Conservation (phyloP, 1,284 basidiomycete genomes). For the Pyrrhoderma noxium region DNA sequence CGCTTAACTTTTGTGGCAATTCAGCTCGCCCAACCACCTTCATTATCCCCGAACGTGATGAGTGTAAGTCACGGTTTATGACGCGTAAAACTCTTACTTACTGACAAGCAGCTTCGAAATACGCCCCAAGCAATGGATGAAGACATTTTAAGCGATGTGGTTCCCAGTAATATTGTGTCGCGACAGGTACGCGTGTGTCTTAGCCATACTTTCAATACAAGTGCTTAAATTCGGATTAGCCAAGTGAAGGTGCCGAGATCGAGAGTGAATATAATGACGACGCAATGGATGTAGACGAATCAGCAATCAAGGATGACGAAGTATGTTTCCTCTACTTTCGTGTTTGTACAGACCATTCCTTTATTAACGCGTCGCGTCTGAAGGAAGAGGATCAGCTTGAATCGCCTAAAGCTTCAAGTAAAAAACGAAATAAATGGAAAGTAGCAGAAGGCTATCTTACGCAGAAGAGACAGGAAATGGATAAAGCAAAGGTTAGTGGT, state of each 20-base stretch:
- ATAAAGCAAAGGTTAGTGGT: conserved; percentile 65
- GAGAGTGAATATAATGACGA: conserved; percentile 61
- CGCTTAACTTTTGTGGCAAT: no score
- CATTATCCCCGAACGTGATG: no score
- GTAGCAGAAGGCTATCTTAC: conserved; percentile 62
- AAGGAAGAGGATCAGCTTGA: conserved; percentile 26
- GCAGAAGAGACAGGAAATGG: conserved; percentile 68
- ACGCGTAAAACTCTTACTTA: no score
- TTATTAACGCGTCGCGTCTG: conserved; percentile 1
- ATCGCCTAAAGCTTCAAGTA: conserved; percentile 37
- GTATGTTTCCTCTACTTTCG: conserved; percentile 4
- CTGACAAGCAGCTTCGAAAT: neutral
- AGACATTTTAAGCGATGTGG: conserved; percentile 72
- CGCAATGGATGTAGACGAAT: conserved; percentile 46
- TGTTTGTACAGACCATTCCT: no score
- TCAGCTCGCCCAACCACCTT: no score
- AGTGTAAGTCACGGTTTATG: no score
- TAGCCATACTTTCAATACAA: conserved; percentile 10
- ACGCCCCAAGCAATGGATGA: conserved; percentile 43
- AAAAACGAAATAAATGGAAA: conserved; percentile 59
- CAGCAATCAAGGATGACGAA: conserved; percentile 51
- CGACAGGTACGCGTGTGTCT: conserved; percentile 47
- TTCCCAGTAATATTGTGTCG: conserved; percentile 78
- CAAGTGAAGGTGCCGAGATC: conserved; percentile 58
- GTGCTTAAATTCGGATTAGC: conserved; percentile 34